Percentiles rank a stretch among this genome's conserved stretches.
Conservation (phyloP, 2,329 filamentous ascomycete species). For the Pseudogymnoascus sp. region DNA sequence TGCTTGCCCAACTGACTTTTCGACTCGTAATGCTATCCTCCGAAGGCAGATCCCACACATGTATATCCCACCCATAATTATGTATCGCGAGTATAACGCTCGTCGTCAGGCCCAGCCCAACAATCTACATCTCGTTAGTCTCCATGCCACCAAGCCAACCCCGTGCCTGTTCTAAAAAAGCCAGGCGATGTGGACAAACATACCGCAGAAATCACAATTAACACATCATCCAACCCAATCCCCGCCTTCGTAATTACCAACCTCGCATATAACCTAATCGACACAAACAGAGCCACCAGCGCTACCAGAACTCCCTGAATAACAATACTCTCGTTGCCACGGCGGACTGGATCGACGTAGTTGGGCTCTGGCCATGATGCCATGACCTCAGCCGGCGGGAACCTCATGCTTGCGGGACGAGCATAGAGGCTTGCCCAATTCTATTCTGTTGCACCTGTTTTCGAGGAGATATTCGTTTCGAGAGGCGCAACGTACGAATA, state of each 20-base stretch:
- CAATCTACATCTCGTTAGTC: conserved; percentile 21
- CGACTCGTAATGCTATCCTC: conserved; percentile 24
- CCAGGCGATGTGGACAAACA: conserved; percentile 2
- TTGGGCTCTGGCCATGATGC: conserved; percentile 39
- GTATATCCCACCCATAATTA: conserved; percentile 31
- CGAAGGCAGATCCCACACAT: conserved; percentile 33
- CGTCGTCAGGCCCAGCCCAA: conserved; percentile 29
- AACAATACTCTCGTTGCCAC: conserved; percentile 35
- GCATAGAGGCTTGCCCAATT: background rate
- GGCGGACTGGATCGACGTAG: conserved; percentile 36
- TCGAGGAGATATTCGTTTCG: background rate
- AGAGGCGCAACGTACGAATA: background rate
- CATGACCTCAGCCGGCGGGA: conserved; percentile 34
- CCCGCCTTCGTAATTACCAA: conserved; percentile 34
- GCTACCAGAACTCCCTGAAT: conserved; percentile 33
- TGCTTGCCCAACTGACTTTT: conserved; percentile 19
- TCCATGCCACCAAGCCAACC: background rate
- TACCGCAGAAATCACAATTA: conserved; percentile 36
- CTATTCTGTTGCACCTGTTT: background rate
- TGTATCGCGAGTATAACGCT: conserved; percentile 28
- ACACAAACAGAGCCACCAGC: conserved; percentile 33
- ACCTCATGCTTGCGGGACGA: conserved; percentile 23
- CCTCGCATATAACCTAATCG: conserved; percentile 39
- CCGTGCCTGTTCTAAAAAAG: background rate
- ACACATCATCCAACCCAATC: conserved; percentile 37